Evolutionary conservation across 108 stramenopile species (phyloP), one percentile per base, ranked within the genome.

Genomic region (Craspedostauros australis): DNA sequence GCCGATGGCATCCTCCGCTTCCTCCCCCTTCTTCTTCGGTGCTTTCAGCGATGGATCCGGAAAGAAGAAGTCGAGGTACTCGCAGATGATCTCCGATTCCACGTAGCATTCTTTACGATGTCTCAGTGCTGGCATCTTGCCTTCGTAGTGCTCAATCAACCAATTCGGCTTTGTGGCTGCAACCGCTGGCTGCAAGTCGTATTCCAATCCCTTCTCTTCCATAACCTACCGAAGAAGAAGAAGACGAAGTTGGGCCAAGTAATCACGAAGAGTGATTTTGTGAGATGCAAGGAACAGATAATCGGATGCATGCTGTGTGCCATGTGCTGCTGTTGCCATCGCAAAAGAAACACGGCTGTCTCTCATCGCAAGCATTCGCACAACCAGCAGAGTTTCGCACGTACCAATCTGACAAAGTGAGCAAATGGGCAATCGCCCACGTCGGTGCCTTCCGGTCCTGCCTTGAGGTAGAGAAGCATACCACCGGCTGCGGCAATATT

Each of bases 351-450:
- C n/a, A n/a, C n/a, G n/a, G n/a, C n/a, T n/a, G n/a, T n/a, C n/a
- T n/a, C n/a, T n/a, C n/a, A n/a, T n/a, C n/a, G n/a, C n/a, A n/a
- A n/a, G n/a, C n/a, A n/a, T n/a, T n/a, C n/a, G n/a, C n/a, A n/a
- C n/a, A n/a, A n/a, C n/a, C n/a, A n/a, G n/a, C n/a, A n/a, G n/a
- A n/a, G n/a, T n/a, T n/a, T n/a, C n/a, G n/a, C n/a, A n/a, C n/a
- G 62, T 2, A 91, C 85, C 65, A 91, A 69, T 1, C 90, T 73
- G 2, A 91, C 78, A 52, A 57, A 76, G 59, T 91, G 90, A 0
- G 80, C 86, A 61, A 86, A 91, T 25, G 90, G 90, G 57, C 90
- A 91, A 47, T 91, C 90, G 11, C 90, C 90, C 0, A 82, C 68
- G 15, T 76, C 68, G 12, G 48, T 64, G 0, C 82, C 85, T 44